A percentile compares a stretch with the other conserved stretches of the same genome.
Evolutionary conservation across 2,329 filamentous ascomycete species (phyloP).

Genomic region (Sarocladium kiliense): DNA sequence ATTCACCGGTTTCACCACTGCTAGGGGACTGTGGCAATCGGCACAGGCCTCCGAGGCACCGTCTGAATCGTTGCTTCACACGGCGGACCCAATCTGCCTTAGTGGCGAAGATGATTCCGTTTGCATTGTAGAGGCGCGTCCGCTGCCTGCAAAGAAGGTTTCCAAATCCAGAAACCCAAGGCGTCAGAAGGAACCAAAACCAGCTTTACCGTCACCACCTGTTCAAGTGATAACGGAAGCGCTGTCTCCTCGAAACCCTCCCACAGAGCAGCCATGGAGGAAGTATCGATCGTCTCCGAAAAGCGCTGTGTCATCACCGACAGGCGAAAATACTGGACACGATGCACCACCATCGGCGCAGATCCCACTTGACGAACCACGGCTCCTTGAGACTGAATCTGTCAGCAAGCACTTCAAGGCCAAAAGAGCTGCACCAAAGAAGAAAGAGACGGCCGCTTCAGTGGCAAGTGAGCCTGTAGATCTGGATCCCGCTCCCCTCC

Average conservation of each 20-base stretch:
- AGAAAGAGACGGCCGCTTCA: constrained; percentile 9
- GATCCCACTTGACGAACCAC: background rate
- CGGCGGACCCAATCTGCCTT: constrained; percentile 1
- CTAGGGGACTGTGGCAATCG: constrained; percentile 30
- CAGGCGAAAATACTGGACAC: background rate
- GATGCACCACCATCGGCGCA: constrained; percentile 7
- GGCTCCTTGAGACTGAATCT: constrained; percentile 17
- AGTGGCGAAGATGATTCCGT: constrained; percentile 14
- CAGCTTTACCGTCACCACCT: background rate
- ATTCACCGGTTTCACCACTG: constrained; percentile 34
- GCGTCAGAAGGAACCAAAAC: constrained; percentile 13
- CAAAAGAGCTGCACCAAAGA: constrained; percentile 13
- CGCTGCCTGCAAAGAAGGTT: constrained; percentile 13
- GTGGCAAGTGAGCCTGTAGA: constrained; percentile 25
- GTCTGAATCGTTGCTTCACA: background rate
- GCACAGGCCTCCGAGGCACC: constrained; percentile 20
- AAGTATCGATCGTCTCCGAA: constrained; percentile 25
- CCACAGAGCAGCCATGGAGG: constrained; percentile 28
- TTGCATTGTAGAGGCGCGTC: constrained; percentile 17
- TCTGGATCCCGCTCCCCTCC: constrained; percentile 45
- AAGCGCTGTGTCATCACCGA: background rate
- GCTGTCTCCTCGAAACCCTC: constrained; percentile 10
- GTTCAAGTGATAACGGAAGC: background rate
- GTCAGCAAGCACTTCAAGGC: constrained; percentile 29
- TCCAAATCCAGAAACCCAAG: constrained; percentile 14